phyloP scores from a whole-genome alignment of 2,329 filamentous ascomycete species.

The Aureobasidium sp. region DNA sequence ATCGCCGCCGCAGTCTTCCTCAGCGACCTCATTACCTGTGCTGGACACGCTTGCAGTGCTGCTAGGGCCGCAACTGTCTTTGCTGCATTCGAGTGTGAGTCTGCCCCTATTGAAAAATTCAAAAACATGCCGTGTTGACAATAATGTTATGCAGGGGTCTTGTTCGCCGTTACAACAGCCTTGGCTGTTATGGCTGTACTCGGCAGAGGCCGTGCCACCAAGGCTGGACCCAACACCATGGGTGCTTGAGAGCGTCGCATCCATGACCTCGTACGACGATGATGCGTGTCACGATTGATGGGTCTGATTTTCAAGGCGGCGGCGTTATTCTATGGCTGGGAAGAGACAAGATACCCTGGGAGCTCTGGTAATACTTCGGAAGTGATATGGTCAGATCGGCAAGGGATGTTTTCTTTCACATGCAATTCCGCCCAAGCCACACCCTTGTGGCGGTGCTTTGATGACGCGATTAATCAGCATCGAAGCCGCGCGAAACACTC shows the following conservation, averaged over 20 bases:
- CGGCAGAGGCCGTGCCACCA: conserved; percentile 28
- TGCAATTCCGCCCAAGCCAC: not conserved
- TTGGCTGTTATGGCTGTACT: conserved; percentile 44
- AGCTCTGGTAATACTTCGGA: not conserved
- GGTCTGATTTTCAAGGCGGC: not conserved
- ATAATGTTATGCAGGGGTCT: conserved; percentile 33
- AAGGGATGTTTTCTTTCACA: conserved; percentile 6
- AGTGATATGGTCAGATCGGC: conserved; percentile 3
- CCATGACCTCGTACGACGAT: not conserved
- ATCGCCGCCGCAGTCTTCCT: conserved; percentile 66
- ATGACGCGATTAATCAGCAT: conserved; percentile 14
- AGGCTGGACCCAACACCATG: conserved; percentile 29
- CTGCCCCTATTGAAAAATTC: not conserved
- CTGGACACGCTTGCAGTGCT: conserved; percentile 50
- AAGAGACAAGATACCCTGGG: conserved; percentile 10
- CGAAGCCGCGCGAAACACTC: conserved; percentile 12
- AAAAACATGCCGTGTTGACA: not conserved
- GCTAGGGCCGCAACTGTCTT: conserved; percentile 60
- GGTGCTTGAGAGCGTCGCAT: conserved; percentile 16
- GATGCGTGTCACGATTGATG: conserved; percentile 4
- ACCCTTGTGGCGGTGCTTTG: not conserved
- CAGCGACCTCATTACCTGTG: conserved; percentile 48
- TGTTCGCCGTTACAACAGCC: conserved; percentile 45
- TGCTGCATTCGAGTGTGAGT: conserved; percentile 56
- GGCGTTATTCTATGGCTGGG: conserved; percentile 4